Base-by-base conservation (phyloP, 108 stramenopile genomes). In the Skeletonema grethae region DNA sequence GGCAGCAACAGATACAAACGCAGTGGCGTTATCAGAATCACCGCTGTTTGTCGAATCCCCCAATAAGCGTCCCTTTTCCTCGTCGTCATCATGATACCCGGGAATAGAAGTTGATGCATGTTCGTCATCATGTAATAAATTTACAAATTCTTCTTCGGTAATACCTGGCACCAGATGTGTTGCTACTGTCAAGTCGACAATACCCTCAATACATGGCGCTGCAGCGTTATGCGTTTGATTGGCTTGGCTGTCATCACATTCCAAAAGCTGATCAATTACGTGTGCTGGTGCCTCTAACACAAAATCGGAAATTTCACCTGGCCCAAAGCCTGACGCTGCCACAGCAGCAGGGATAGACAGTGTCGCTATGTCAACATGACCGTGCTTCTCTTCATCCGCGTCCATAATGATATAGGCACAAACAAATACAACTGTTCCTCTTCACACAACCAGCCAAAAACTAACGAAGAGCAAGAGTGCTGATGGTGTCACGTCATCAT, bases 61-160 rank as follows among this genome's bases (percentile, higher is more conserved):
- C 46, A 63, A n/a, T 43, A 41, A 41, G 56, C 46, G 39, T 25
- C 53, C 66, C 34, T 57, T 30, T 15, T 79, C 32, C 38, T 36
- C 30, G 43, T 50, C 24, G 8, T 22, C 4, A 28, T 55, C 45
- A 22, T 63, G 67, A 2, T 48, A 7, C 32, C 48, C n/a, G 9
- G 62, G 63, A n/a, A 15, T n/a, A 24, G 50, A 22, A 22, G 50
- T 38, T 72, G 63, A 61, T 61, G 60, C 60, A 5, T 12, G 32
- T 5, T 31, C 59, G 9, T 82, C 75, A 18, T 38, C 59, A 11
- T 82, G 76, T 12, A 82, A 65, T 11, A 70, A 43, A 36, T 55
- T 32, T 6, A 82, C 72, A 53, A 82, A 77, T 18, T 77, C 76
- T 13, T 73, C 76, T 24, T 73, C 76, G 0, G 60, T 62, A 24